These are phyloP conservation scores for Aspergillus jensenii DNA, from an alignment of 2,329 filamentous ascomycete species.

Conservation along the genomic window DNA sequence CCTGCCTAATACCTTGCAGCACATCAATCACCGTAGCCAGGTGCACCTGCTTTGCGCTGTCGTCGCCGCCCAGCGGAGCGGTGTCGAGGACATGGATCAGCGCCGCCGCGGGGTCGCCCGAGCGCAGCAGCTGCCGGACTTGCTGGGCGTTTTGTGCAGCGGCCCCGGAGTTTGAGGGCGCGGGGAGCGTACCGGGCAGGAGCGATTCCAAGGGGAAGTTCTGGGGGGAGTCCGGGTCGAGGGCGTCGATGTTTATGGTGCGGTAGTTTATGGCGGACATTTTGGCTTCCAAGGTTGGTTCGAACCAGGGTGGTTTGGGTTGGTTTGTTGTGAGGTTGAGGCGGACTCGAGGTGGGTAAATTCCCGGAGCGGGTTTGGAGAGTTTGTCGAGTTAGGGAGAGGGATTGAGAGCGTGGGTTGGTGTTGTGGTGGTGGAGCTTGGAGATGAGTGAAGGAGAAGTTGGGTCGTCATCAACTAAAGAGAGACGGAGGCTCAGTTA, in stretches of 20 bases:
- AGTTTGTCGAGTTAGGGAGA: background rate
- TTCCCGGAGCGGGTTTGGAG: background rate
- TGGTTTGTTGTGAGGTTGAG: background rate
- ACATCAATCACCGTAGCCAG: constrained; percentile 88
- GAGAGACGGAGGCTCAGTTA: background rate
- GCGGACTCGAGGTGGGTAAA: background rate
- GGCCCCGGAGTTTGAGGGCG: constrained; percentile 73
- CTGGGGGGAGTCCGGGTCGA: constrained; percentile 82
- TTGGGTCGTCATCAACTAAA: constrained; percentile 5
- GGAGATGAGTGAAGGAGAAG: background rate
- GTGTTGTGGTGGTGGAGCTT: constrained; percentile 4
- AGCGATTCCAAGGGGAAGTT: constrained; percentile 91
- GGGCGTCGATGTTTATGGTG: constrained; percentile 90
- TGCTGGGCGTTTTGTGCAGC: constrained; percentile 76
- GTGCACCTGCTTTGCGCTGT: constrained; percentile 72
- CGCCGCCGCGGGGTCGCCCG: constrained; percentile 84
- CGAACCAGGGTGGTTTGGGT: background rate
- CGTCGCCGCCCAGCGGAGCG: constrained; percentile 65
- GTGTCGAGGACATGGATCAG: constrained; percentile 80
- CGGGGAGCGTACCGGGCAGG: constrained; percentile 66
- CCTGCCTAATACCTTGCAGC: constrained; percentile 91
- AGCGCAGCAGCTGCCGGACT: constrained; percentile 82
- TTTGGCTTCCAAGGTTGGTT: background rate
- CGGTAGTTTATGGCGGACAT: constrained; percentile 64
- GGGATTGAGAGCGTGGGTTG: background rate